Percentiles rank a stretch among this genome's conserved stretches.
phyloP scores from a whole-genome alignment of 1,139 yeast species.

The Diutina ranongensis region DNA sequence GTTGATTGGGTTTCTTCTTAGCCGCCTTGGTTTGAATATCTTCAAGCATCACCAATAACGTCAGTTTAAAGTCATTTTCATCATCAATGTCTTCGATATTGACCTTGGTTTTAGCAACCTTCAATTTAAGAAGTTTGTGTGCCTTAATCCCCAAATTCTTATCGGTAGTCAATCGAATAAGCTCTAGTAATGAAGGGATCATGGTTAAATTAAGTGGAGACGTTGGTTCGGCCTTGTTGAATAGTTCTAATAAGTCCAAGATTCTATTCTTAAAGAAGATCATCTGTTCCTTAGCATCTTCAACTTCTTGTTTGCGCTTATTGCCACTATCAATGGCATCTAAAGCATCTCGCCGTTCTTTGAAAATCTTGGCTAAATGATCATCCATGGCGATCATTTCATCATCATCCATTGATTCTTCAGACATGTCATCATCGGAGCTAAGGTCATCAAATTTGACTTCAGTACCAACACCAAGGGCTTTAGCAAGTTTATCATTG shows the following conservation, averaged over 20 bases:
- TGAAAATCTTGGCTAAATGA: conserved; percentile 73
- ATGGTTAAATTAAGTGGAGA: conserved; percentile 32
- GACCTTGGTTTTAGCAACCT: conserved; percentile 44
- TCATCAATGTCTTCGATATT: conserved; percentile 12
- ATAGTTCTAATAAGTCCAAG: conserved; percentile 63
- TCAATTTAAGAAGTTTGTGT: conserved; percentile 55
- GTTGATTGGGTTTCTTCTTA: conserved; percentile 34
- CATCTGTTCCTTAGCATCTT: conserved; percentile 71
- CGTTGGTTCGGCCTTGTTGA: conserved; percentile 34
- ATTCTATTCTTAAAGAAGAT: conserved; percentile 68
- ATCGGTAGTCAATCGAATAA: conserved; percentile 60
- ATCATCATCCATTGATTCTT: conserved; percentile 89
- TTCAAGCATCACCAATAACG: conserved; percentile 17
- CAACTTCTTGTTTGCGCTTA: conserved; percentile 56
- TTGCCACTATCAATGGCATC: conserved; percentile 18
- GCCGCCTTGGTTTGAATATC: conserved; percentile 30
- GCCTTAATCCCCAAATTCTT: conserved; percentile 63
- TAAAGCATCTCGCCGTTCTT: conserved; percentile 61
- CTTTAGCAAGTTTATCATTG: conserved; percentile 63
- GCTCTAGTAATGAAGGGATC: conserved; percentile 47
- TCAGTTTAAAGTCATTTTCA: conserved; percentile 12
- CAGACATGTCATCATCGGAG: conserved; percentile 33
- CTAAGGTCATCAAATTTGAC: conserved; percentile 31
- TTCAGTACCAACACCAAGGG: conserved; percentile 56
- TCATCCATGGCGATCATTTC: conserved; percentile 94